These are phyloP conservation scores for Dichotomocladium elegans DNA, from an alignment of 371 early-diverging fungal genomes.

Conservation along the genomic window DNA sequence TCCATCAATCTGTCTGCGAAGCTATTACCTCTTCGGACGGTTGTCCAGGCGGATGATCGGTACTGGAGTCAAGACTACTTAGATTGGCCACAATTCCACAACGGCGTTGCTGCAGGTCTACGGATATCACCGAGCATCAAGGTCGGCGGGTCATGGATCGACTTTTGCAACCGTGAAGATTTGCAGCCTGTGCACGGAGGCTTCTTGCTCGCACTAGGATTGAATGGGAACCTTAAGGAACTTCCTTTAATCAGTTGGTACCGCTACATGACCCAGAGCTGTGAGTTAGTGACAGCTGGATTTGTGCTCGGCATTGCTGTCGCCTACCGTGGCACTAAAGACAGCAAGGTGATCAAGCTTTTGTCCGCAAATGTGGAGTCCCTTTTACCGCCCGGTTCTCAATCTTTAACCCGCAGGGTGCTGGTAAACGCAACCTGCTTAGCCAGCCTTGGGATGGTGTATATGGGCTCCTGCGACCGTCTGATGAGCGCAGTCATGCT, in stretches of 20 bases:
- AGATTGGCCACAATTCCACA: slow-evolving; percentile 86
- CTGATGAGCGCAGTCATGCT: slow-evolving; percentile 70
- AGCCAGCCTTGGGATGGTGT: slow-evolving; percentile 74
- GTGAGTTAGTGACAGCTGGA: slow-evolving; percentile 65
- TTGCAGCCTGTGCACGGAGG: slow-evolving; percentile 71
- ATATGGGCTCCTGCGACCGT: slow-evolving; percentile 62
- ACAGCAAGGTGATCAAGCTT: slow-evolving; percentile 59
- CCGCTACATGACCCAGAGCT: slow-evolving; percentile 62
- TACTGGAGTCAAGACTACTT: slow-evolving; percentile 37
- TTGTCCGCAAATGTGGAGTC: slow-evolving; percentile 72
- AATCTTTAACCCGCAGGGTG: slow-evolving; percentile 54
- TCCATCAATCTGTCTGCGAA: slow-evolving; percentile 54
- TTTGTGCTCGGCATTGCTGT: slow-evolving; percentile 73
- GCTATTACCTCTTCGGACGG: slow-evolving; percentile 56
- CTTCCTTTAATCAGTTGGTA: slow-evolving; percentile 60
- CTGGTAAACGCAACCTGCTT: slow-evolving; percentile 61
- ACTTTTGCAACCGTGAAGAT: slow-evolving; percentile 58
- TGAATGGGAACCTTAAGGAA: slow-evolving; percentile 69
- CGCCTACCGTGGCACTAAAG: slow-evolving; percentile 66
- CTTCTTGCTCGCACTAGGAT: slow-evolving; percentile 75
- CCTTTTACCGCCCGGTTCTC: slow-evolving; percentile 29
- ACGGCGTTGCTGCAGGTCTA: slow-evolving; percentile 81
- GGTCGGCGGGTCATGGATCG: slow-evolving; percentile 75
- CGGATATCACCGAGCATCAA: slow-evolving; percentile 57
- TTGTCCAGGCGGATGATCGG: slow-evolving; percentile 48